Conservation (phyloP, 192 early-diverging fungal species). For the Phlyctochytrium bullatum region DNA sequence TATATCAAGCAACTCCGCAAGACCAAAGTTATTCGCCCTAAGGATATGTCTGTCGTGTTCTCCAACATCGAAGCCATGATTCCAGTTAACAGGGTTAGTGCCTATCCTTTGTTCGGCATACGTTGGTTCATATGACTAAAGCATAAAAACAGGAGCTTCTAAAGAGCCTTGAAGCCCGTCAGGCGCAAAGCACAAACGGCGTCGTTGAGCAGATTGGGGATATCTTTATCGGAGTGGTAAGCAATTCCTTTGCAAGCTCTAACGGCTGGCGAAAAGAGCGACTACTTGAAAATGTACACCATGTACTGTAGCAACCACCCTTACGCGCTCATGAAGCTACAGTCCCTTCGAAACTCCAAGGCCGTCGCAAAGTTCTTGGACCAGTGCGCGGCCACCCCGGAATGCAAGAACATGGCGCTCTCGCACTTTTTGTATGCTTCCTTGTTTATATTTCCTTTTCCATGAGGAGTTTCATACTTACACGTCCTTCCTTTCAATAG, state of each 20-base stretch:
- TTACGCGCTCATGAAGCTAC: slow-evolving; percentile 56
- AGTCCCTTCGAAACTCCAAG: slow-evolving; percentile 39
- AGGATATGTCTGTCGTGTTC: slow-evolving; percentile 53
- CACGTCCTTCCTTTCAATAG: slow-evolving; percentile 13
- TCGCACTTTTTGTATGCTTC: slow-evolving; percentile 26
- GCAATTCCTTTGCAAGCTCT: slow-evolving; percentile 4
- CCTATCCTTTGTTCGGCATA: neutral
- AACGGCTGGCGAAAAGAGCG: slow-evolving; percentile 29
- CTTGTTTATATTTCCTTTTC: slow-evolving; percentile 28
- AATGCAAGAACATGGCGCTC: slow-evolving; percentile 17
- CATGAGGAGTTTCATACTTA: neutral
- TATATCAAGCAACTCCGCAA: slow-evolving; percentile 40
- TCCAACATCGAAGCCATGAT: slow-evolving; percentile 51
- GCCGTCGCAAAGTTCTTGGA: slow-evolving; percentile 50
- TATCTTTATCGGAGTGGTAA: slow-evolving; percentile 50
- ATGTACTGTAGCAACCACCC: slow-evolving; percentile 67
- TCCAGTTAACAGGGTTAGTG: slow-evolving; percentile 36
- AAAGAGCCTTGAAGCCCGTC: slow-evolving; percentile 33
- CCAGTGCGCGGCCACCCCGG: slow-evolving; percentile 3
- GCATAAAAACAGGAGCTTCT: slow-evolving; percentile 30
- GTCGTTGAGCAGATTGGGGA: slow-evolving; percentile 50
- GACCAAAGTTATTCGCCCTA: slow-evolving; percentile 41
- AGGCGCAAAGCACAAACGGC: slow-evolving; percentile 14
- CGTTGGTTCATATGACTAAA: neutral
- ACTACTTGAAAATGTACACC: slow-evolving; percentile 62